Base-by-base conservation (phyloP, 129 eudicot species). In the Oenanthe sinensis region DNA sequence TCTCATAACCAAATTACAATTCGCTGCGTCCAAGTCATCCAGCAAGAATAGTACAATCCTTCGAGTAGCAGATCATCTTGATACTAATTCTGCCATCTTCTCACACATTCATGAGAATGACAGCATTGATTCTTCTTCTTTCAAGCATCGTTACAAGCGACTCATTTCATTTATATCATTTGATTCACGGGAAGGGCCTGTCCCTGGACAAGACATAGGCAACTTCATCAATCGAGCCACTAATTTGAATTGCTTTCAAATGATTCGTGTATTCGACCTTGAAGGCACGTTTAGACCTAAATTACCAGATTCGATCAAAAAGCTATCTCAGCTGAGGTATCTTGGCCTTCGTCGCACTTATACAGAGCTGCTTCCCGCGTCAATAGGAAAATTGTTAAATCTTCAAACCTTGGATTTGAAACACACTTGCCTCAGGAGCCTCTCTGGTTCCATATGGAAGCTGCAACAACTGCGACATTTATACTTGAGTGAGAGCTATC, bases 351-450 rank as follows among this genome's bases (percentile, higher is more conserved):
- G 82, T 8, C 24, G 62, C 44, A 71, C 82, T 5, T 80, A 80
- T 28, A 42, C 60, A 33, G 77, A 80, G 67, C 39, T 6, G 3
- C 82, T 80, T 72, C 82, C 82, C 11, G 47, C 68, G 4, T 22
- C 49, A 46, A 42, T 80, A 71, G 63, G 77, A 11, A 73, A 80
- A 3, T 72, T 80, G 55, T 37, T 52, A 33, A 80, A 80, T 24
- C 77, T 80, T 52, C 60, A 49, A 70, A 73, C 75, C 24, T 73
- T 80, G 22, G 77, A 80, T 54, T 37, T 80, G 17, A 80, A 80
- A 76, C 78, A 72, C 52, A 80, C 82, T 33, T 80, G 75, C 67
- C 74, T 80, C 55, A 72, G 77, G 67, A 71, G 52, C 50, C 82
- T 80, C 44, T 78, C 82, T 3, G n/a, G 3, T 36, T 80, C 73